A percentile compares a stretch with the other conserved stretches of the same genome.
Evolutionary conservation across 768 basidiomycete genomes (phyloP).

Genomic region (Punctularia strigosozonata): DNA sequence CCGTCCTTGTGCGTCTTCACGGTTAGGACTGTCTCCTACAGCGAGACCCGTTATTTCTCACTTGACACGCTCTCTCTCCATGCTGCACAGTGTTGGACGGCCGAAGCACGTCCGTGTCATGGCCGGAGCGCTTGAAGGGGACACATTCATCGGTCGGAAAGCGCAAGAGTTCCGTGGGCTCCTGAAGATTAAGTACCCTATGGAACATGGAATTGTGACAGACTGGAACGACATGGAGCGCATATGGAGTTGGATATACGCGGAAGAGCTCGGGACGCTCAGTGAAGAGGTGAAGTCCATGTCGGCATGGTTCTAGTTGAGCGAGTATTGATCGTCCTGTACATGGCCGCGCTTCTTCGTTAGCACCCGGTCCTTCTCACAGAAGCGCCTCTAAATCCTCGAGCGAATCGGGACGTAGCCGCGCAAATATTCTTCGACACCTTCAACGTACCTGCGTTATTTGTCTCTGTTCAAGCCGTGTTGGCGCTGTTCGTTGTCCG

Average conservation of each 20-base stretch:
- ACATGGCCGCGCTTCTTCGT: slow-evolving; percentile 8
- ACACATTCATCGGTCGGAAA: slow-evolving; percentile 88
- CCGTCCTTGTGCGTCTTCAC: slow-evolving; percentile 82
- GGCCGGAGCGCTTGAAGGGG: slow-evolving; percentile 94
- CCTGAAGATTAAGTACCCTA: slow-evolving; percentile 96
- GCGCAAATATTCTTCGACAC: slow-evolving; percentile 99
- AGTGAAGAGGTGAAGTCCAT: slow-evolving; percentile 83
- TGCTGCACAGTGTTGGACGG: slow-evolving; percentile 64
- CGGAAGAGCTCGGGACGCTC: slow-evolving; percentile 87
- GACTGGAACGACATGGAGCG: slow-evolving; percentile 99
- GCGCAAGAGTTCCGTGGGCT: slow-evolving; percentile 95
- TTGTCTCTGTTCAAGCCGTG: slow-evolving; percentile 95
- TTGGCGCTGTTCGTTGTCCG: slow-evolving; percentile 69
- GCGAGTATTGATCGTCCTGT: slow-evolving; percentile 5
- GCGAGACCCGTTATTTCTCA: not conserved
- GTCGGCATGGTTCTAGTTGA: not conserved
- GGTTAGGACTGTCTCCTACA: slow-evolving; percentile 18
- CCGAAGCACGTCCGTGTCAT: slow-evolving; percentile 97
- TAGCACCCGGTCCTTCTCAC: slow-evolving; percentile 97
- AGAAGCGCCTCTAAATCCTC: slow-evolving; percentile 94
- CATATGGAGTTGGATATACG: slow-evolving; percentile 98
- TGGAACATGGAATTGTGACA: slow-evolving; percentile 98
- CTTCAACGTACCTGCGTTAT: slow-evolving; percentile 97
- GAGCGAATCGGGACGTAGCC: slow-evolving; percentile 90
- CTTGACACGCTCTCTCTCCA: not conserved